phyloP scores from a whole-genome alignment of 371 early-diverging fungal species.

The Mortierella sp. region DNA sequence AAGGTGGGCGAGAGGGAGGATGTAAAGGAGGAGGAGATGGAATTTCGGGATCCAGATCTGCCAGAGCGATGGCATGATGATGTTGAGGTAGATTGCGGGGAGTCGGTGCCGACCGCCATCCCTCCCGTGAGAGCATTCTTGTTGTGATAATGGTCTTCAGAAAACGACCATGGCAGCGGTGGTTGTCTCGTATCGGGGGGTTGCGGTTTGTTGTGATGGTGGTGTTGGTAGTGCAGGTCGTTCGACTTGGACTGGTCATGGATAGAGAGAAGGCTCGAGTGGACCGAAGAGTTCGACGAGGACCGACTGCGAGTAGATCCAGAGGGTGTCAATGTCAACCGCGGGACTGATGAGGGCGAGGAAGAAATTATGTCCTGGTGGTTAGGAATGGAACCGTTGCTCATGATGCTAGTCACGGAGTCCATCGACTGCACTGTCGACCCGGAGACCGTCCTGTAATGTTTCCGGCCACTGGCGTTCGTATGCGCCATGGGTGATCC shows the following conservation, averaged over 20 bases:
- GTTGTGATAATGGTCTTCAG: background rate
- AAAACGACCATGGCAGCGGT: background rate
- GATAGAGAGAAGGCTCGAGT: constrained; percentile 3
- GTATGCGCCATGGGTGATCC: background rate
- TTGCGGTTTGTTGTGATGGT: background rate
- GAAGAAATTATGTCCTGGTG: background rate
- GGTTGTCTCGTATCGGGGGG: background rate
- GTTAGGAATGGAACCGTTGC: background rate
- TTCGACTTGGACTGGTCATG: background rate
- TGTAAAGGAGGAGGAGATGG: background rate
- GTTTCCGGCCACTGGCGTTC: background rate
- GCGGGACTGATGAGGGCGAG: background rate
- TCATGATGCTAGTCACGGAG: background rate
- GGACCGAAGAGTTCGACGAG: background rate
- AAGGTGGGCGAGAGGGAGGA: background rate
- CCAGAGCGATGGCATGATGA: background rate
- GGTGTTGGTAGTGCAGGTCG: background rate
- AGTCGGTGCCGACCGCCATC: background rate
- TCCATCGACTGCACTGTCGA: background rate
- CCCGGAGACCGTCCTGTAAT: background rate
- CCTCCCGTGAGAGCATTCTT: background rate
- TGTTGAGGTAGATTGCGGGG: background rate
- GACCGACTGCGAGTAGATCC: constrained; percentile 23
- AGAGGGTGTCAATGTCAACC: constrained; percentile 21
- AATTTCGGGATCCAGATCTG: background rate